Conservation (phyloP, 2,329 filamentous ascomycete genomes). For the Gliomastix tumulicola region DNA sequence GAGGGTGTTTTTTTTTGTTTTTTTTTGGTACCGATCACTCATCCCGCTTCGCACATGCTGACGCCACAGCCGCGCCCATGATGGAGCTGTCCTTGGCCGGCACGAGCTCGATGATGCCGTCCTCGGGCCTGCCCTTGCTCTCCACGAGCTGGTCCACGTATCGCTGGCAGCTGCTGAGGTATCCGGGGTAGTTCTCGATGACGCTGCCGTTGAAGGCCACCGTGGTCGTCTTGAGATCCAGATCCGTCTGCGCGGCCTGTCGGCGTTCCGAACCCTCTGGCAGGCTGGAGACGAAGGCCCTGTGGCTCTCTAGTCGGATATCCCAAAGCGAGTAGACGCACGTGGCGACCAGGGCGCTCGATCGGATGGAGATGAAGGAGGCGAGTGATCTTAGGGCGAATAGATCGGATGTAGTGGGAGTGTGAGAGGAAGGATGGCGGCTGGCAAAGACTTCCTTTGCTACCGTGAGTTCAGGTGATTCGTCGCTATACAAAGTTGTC, state of each 20-base stretch:
- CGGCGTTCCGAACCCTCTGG: conserved; percentile 23
- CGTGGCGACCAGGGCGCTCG: conserved; percentile 51
- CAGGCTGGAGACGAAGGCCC: conserved; percentile 21
- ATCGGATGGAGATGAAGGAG: conserved; percentile 47
- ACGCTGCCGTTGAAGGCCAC: conserved; percentile 78
- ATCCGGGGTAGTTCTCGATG: conserved; percentile 70
- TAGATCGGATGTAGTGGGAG: conserved; percentile 39
- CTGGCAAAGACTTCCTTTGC: conserved; percentile 41
- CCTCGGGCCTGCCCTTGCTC: conserved; percentile 23
- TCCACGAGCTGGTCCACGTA: conserved; percentile 55
- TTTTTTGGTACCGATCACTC: too few species aligned
- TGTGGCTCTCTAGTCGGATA: conserved; percentile 40
- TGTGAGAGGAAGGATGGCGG: conserved; percentile 37
- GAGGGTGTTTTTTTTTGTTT: too few species aligned
- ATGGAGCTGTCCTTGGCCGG: conserved; percentile 69
- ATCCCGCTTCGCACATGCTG: conserved; percentile 45
- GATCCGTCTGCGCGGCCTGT: conserved; percentile 43
- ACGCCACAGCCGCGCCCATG: conserved; percentile 66
- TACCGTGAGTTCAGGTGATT: conserved; percentile 19
- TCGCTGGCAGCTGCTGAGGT: conserved; percentile 53
- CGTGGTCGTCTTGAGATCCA: conserved; percentile 38
- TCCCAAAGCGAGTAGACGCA: conserved; percentile 54
- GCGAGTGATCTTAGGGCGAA: conserved; percentile 44
- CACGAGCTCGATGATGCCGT: conserved; percentile 50
- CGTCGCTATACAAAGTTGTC: conserved; percentile 1